Evolutionary conservation across 179 eudicot genomes (phyloP).

Genomic region (Camellia oleifera): DNA sequence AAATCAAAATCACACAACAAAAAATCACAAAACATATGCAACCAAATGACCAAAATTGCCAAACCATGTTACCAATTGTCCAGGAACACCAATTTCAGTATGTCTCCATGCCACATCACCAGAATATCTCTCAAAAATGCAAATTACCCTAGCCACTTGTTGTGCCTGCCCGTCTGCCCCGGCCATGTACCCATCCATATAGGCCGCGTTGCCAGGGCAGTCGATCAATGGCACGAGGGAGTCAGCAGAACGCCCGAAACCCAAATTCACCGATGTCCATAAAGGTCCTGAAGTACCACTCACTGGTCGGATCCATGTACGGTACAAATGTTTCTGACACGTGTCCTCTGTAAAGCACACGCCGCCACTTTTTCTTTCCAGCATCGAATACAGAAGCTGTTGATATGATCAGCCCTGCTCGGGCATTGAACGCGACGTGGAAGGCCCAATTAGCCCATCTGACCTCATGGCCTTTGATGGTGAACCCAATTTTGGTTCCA

Average conservation of each 20-base stretch:
- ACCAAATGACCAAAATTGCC: not conserved
- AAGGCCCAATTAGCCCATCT: slow-evolving; percentile 76
- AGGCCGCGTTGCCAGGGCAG: slow-evolving; percentile 61
- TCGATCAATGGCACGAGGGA: slow-evolving; percentile 55
- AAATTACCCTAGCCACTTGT: slow-evolving; percentile 47
- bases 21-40: no score
- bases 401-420: slow-evolving; percentile 72
- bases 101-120: slow-evolving; percentile 83
- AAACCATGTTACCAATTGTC: slow-evolving; percentile 50
- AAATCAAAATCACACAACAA: not conserved
- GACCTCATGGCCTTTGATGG: slow-evolving; percentile 41
- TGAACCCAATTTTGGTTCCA: slow-evolving; percentile 30
- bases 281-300: slow-evolving; percentile 77
- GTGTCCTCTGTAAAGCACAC: slow-evolving; percentile 69
- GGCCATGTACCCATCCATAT: slow-evolving; percentile 65
- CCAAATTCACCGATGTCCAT: slow-evolving; percentile 86
- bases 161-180: slow-evolving; percentile 56
- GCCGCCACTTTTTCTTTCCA: slow-evolving; percentile 30
- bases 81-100: slow-evolving; percentile 79
- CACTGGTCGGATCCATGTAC: slow-evolving; percentile 74
- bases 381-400: slow-evolving; percentile 57
- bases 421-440: slow-evolving; percentile 62
- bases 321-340: slow-evolving; percentile 88
- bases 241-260: slow-evolving; percentile 70
- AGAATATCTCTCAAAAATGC: slow-evolving; percentile 59